A percentile compares a stretch with the other conserved stretches of the same genome.
phyloP scores from a whole-genome alignment of 176 grass and related monocot species.

The Rhynchospora breviuscula region DNA sequence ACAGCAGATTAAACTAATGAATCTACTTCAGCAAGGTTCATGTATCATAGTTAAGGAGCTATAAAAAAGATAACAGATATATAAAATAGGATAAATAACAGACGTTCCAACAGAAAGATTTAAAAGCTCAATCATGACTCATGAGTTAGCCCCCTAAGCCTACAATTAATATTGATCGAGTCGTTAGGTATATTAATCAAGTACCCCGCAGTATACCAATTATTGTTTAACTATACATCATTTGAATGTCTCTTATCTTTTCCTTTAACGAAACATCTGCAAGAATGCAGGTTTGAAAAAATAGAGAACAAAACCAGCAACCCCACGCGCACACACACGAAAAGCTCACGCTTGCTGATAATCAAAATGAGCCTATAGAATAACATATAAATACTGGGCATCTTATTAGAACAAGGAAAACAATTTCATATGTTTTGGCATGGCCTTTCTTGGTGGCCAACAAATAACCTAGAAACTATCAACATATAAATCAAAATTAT shows the following conservation, averaged over 20 bases:
- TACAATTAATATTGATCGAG: background rate
- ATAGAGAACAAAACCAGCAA: background rate
- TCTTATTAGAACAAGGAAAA: background rate
- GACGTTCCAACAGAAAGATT: background rate
- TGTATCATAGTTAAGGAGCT: background rate
- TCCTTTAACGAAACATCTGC: background rate
- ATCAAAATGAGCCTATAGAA: background rate
- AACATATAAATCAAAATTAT: constrained; percentile 19
- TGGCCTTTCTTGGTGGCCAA: background rate
- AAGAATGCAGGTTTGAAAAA: background rate
- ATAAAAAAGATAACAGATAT: background rate
- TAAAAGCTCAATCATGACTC: constrained; percentile 1
- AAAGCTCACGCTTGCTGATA: background rate
- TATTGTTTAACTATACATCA: background rate
- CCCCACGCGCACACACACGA: background rate
- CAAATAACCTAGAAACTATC: constrained; percentile 19
- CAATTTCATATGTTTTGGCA: background rate
- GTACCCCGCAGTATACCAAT: background rate
- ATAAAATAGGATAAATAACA: background rate
- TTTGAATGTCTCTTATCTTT: background rate
- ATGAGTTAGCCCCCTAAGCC: background rate
- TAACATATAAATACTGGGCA: background rate
- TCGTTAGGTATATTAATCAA: background rate
- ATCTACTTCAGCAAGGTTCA: background rate
- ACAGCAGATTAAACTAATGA: background rate